Evolutionary conservation across 2,329 filamentous ascomycete species (phyloP).

Genomic region (Aspergillus ochraceoroseus): DNA sequence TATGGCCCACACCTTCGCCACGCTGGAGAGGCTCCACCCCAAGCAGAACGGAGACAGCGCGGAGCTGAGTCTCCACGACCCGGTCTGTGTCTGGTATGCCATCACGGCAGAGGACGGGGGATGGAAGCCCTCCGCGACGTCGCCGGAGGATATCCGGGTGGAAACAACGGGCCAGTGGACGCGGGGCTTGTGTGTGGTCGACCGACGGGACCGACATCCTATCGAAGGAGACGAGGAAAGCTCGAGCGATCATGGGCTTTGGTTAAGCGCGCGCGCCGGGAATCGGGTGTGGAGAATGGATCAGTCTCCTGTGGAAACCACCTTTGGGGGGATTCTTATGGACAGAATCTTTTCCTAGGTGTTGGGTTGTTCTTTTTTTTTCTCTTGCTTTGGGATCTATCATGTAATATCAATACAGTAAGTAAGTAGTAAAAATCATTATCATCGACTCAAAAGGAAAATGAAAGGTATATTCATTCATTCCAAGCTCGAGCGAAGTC

Average conservation of each 20-base stretch:
- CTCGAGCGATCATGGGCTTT: slow-evolving; percentile 67
- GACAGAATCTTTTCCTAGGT: slow-evolving; percentile 53
- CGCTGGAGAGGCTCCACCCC: slow-evolving; percentile 60
- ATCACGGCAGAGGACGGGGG: slow-evolving; percentile 47
- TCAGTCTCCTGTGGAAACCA: slow-evolving; percentile 60
- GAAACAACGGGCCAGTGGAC: slow-evolving; percentile 95
- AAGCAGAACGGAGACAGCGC: slow-evolving; percentile 48
- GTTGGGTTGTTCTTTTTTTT: too few relatives aligned
- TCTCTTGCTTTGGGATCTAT: too few relatives aligned
- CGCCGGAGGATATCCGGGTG: slow-evolving; percentile 75
- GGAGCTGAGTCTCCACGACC: slow-evolving; percentile 68
- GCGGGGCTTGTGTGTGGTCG: slow-evolving; percentile 80
- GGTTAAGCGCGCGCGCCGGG: slow-evolving; percentile 68
- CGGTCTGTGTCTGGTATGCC: slow-evolving; percentile 73
- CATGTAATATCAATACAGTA: too few relatives aligned
- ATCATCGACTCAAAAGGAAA: too few relatives aligned
- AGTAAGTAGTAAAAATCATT: too few relatives aligned
- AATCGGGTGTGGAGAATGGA: slow-evolving; percentile 77
- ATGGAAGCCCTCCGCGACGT: slow-evolving; percentile 47
- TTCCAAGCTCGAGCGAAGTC: too few relatives aligned
- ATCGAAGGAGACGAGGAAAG: slow-evolving; percentile 51
- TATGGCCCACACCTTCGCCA: slow-evolving; percentile 63
- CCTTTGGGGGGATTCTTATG: slow-evolving; percentile 63
- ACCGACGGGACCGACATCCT: slow-evolving; percentile 56
- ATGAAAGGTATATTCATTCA: too few relatives aligned